Percentiles rank a stretch among this genome's conserved stretches.
These are phyloP conservation scores for Melaleuca alternifolia DNA, from an alignment of 345 rosid species.

Conservation along the genomic window DNA sequence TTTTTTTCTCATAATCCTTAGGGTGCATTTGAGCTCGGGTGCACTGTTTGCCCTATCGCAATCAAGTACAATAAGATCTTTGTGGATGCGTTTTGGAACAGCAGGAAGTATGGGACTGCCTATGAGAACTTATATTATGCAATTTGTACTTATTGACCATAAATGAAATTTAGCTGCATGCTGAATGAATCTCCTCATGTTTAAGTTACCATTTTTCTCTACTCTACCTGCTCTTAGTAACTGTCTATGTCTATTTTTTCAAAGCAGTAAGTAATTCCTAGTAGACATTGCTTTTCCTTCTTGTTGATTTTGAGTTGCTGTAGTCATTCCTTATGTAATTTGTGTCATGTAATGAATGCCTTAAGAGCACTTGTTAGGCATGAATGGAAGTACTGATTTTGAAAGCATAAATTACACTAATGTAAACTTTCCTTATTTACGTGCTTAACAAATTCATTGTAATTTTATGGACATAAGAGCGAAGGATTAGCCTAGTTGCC, in stretches of 20 bases:
- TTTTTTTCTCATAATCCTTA: conserved; percentile 17
- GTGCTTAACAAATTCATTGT: not conserved
- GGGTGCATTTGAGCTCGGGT: conserved; percentile 98
- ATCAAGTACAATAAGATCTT: conserved; percentile 96
- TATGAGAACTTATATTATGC: not conserved
- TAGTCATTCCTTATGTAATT: not conserved
- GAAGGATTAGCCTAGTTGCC: not conserved
- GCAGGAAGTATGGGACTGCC: conserved; percentile 62
- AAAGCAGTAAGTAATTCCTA: not conserved
- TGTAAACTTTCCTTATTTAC: not conserved
- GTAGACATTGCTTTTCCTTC: not conserved
- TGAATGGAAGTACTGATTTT: not conserved
- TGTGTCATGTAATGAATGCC: not conserved
- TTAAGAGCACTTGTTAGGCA: not conserved
- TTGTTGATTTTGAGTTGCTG: not conserved
- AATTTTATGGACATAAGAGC: not conserved
- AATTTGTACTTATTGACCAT: not conserved
- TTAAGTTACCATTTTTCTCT: not conserved
- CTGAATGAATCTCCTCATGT: not conserved
- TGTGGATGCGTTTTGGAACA: conserved; percentile 99
- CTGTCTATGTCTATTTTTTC: not conserved
- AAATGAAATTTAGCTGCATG: not conserved
- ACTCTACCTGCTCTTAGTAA: not conserved
- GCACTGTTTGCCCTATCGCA: conserved; percentile 93
- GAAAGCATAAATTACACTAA: not conserved